Conservation (phyloP, 78 protist genomes). For the Creolimax fragrantissima region DNA sequence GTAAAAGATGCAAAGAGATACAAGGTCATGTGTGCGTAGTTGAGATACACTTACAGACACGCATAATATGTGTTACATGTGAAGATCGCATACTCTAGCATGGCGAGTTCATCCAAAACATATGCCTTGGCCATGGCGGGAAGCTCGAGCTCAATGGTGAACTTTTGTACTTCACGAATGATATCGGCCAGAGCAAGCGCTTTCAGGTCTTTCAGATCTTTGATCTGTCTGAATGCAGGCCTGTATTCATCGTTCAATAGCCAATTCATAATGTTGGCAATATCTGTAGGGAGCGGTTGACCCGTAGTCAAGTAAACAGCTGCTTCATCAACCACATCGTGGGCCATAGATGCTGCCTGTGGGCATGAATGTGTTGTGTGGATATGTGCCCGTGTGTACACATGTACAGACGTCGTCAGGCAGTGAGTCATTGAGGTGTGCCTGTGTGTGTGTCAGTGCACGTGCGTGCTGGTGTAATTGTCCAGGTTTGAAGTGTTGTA, state of each 20-base stretch:
- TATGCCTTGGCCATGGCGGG: not conserved
- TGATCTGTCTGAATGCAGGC: not conserved
- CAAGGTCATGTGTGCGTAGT: too few relatives aligned
- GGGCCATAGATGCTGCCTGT: constrained; percentile 19
- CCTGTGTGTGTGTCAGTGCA: not conserved
- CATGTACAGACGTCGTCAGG: too few relatives aligned
- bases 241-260: constrained; percentile 28
- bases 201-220: not conserved
- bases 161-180: not conserved
- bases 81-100: constrained; percentile 20
- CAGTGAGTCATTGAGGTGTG: not conserved
- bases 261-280: not conserved
- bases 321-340: constrained; percentile 8
- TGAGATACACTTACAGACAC: too few relatives aligned
- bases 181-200: constrained; percentile 44
- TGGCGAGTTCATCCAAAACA: constrained; percentile 22
- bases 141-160: not conserved
- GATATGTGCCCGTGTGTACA: too few relatives aligned
- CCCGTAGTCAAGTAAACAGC: constrained; percentile 55
- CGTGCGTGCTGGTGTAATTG: too few relatives aligned
- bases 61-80: too few relatives aligned
- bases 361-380: not conserved
- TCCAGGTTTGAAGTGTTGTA: too few relatives aligned
- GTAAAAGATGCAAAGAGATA: too few relatives aligned
- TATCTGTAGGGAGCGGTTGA: constrained; percentile 43